These are phyloP conservation scores for Carpinus fangiana DNA, from an alignment of 306 rosid genomes.

Conservation along the genomic window DNA sequence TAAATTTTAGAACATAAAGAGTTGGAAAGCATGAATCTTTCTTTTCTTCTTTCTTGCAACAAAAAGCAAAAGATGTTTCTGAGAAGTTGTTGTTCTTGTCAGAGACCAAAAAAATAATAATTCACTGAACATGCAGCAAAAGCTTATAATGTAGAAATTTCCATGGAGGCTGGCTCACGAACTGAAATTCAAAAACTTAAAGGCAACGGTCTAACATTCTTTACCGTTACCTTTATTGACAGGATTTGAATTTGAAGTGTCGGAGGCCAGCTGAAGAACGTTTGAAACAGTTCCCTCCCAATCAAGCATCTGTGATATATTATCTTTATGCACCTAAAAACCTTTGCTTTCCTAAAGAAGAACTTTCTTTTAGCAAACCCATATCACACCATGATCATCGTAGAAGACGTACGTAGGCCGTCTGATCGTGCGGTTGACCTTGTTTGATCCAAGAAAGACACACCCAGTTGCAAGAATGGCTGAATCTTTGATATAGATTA, in stretches of 20 bases:
- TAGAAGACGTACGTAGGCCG: conserved; percentile 18
- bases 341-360: conserved; percentile 32
- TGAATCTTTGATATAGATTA: conserved; percentile 17
- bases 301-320: conserved; percentile 10
- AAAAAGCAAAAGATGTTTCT: conserved; percentile 56
- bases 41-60: conserved; percentile 33
- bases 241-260: conserved; percentile 57
- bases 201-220: conserved; percentile 50
- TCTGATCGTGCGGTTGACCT: conserved; percentile 5
- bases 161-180: neutral
- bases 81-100: conserved; percentile 46
- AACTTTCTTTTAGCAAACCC: conserved; percentile 25
- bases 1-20: conserved; percentile 22
- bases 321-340: neutral
- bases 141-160: conserved; percentile 19
- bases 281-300: conserved; percentile 72
- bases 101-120: conserved; percentile 31
- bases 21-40: conserved; percentile 25
- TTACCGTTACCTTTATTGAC: conserved; percentile 41
- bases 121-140: conserved; percentile 41
- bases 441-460: conserved; percentile 19
- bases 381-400: conserved; percentile 1
- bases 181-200: conserved; percentile 41
- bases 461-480: conserved; percentile 40
- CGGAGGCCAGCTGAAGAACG: conserved; percentile 26